Evolutionary conservation across 1,284 basidiomycete species (phyloP).

Genomic region (Mycena citricolor): DNA sequence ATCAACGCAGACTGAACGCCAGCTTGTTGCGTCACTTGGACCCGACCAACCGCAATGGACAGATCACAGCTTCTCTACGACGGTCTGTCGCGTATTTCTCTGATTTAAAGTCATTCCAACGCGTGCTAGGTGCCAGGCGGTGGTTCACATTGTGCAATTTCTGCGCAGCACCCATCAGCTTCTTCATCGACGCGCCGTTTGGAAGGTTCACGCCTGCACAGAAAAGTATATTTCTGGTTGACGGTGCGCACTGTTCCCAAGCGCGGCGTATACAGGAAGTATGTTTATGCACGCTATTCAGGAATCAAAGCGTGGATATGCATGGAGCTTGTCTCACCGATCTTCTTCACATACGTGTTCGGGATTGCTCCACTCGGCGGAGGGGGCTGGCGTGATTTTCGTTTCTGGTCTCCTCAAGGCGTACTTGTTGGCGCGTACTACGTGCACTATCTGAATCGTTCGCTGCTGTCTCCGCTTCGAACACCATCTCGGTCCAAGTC

Average conservation of each 20-base stretch:
- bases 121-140: constrained; percentile 33
- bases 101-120: background rate
- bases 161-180: constrained; percentile 24
- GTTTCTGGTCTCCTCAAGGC: constrained; percentile 43
- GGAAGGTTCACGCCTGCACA: constrained; percentile 63
- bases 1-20: too few relatives aligned
- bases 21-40: too few relatives aligned
- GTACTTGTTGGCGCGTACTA: constrained; percentile 66
- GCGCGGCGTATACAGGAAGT: background rate
- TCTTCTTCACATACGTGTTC: constrained; percentile 54
- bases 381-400: constrained; percentile 27
- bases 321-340: constrained; percentile 84
- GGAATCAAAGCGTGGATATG: constrained; percentile 71
- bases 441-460: constrained; percentile 82
- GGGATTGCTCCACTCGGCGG: constrained; percentile 46
- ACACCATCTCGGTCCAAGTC: constrained; percentile 79
- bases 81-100: constrained; percentile 3
- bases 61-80: constrained; percentile 17
- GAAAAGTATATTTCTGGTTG: constrained; percentile 48
- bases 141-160: constrained; percentile 34
- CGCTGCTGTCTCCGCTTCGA: constrained; percentile 79
- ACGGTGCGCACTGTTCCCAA: constrained; percentile 42
- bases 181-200: constrained; percentile 50
- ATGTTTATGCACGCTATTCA: constrained; percentile 14
- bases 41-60: too few relatives aligned